Percentiles rank a stretch among this genome's conserved stretches.
These are phyloP conservation scores for Eucalyptus regnans DNA, from an alignment of 345 rosid species.

Conservation along the genomic window DNA sequence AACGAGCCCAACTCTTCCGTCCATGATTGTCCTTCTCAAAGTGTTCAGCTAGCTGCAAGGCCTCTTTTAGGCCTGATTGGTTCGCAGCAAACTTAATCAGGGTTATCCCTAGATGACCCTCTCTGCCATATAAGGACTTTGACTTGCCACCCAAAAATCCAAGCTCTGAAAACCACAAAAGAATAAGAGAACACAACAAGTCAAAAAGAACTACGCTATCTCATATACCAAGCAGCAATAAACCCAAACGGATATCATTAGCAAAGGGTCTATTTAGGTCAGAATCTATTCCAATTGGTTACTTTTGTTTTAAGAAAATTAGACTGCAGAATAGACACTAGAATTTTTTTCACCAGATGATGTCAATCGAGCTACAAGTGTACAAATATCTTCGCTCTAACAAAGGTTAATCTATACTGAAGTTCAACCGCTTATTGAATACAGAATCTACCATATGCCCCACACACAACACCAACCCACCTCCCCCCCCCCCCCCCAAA, in stretches of 20 bases:
- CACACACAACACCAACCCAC: not conserved
- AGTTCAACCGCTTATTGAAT: not conserved
- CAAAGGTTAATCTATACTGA: not conserved
- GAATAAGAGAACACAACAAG: not conserved
- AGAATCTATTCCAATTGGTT: not conserved
- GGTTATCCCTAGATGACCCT: conserved; percentile 84
- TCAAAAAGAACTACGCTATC: not conserved
- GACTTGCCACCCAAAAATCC: conserved; percentile 77
- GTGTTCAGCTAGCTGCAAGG: conserved; percentile 58
- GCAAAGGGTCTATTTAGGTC: not conserved
- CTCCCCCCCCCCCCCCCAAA: not conserved
- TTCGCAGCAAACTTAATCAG: conserved; percentile 61
- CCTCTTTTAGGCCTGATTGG: conserved; percentile 66
- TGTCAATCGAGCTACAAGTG: not conserved
- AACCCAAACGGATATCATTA: not conserved
- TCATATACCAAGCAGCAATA: not conserved
- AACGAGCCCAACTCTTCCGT: conserved; percentile 58
- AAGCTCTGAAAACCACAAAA: conserved; percentile 53
- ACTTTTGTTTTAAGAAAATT: not conserved
- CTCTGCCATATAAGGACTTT: conserved; percentile 82
- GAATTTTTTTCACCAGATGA: not conserved
- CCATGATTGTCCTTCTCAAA: conserved; percentile 79
- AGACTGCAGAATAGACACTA: not conserved
- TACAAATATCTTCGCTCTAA: not conserved
- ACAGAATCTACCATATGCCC: not conserved